Evolutionary conservation across 2,329 filamentous ascomycete genomes (phyloP).

Genomic region (Stachybotrys chlorohalonatus): DNA sequence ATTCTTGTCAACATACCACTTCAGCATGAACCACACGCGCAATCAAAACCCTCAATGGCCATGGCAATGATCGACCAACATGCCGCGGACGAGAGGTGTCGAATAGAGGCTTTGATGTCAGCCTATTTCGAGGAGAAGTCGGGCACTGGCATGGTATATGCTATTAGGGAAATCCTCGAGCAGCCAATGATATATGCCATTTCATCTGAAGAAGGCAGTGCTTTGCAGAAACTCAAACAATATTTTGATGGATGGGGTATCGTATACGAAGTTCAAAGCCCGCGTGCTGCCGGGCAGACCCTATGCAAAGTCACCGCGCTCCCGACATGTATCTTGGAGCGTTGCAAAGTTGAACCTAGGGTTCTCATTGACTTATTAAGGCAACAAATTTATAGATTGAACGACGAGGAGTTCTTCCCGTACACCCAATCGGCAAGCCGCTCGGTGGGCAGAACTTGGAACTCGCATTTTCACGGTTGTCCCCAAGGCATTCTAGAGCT

Average conservation of each 20-base stretch:
- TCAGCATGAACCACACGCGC: neutral
- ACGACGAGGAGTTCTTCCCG: conserved; percentile 27
- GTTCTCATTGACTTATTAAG: conserved; percentile 68
- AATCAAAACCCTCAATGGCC: conserved; percentile 28
- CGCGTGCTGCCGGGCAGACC: neutral
- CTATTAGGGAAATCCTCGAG: conserved; percentile 28
- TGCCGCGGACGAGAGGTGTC: conserved; percentile 82
- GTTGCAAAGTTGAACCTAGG: conserved; percentile 63
- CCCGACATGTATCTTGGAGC: conserved; percentile 64
- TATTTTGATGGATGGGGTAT: conserved; percentile 72
- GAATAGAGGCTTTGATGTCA: conserved; percentile 63
- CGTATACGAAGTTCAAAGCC: conserved; percentile 38
- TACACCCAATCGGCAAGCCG: neutral
- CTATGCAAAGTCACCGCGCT: conserved; percentile 41
- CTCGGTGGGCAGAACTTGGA: conserved; percentile 35
- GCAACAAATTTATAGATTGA: conserved; percentile 60
- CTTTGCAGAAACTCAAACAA: conserved; percentile 43
- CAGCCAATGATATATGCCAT: conserved; percentile 58
- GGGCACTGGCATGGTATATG: conserved; percentile 3
- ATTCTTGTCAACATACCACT: conserved; percentile 57
- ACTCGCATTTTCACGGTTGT: conserved; percentile 56
- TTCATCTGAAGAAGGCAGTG: conserved; percentile 44
- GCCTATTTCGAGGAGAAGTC: conserved; percentile 32
- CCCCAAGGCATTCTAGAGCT: conserved; percentile 69
- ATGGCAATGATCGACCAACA: conserved; percentile 86